A percentile compares a stretch with the other conserved stretches of the same genome.
Conservation (phyloP, 495 filamentous ascomycete species). For the Podospora fimiseda region DNA sequence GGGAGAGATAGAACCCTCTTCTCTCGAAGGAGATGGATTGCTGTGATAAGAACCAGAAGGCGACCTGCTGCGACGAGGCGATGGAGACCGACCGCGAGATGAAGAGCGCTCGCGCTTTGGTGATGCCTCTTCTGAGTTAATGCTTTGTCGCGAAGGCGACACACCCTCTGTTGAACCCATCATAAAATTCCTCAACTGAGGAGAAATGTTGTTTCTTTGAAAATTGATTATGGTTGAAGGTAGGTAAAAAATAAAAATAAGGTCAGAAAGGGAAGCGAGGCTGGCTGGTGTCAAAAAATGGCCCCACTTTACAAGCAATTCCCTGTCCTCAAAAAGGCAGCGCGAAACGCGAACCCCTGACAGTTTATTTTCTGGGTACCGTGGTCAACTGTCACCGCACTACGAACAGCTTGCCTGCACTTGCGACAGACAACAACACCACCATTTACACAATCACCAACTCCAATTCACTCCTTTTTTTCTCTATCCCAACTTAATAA, state of each 20-base stretch:
- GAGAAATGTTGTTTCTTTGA: neutral
- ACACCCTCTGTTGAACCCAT: slow-evolving; percentile 24
- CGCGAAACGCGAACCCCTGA: slow-evolving; percentile 24
- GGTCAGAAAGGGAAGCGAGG: neutral
- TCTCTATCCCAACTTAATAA: neutral
- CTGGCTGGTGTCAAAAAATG: neutral
- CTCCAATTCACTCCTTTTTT: slow-evolving; percentile 2
- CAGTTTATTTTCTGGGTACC: slow-evolving; percentile 14
- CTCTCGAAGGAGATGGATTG: neutral
- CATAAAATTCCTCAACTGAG: neutral
- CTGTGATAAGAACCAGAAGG: neutral
- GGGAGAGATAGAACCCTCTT: neutral
- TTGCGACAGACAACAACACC: slow-evolving; percentile 3
- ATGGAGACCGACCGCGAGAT: neutral
- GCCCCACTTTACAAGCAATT: slow-evolving; percentile 4
- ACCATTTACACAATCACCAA: neutral
- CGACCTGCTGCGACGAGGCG: slow-evolving; percentile 1
- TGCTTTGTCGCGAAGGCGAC: slow-evolving; percentile 19
- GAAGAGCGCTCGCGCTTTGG: slow-evolving; percentile 1
- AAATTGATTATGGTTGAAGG: neutral
- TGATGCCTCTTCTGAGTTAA: slow-evolving; percentile 6
- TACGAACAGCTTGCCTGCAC: slow-evolving; percentile 1
- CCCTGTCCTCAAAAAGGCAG: slow-evolving; percentile 3
- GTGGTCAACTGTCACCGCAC: too few relatives aligned
- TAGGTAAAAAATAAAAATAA: too few relatives aligned